A percentile compares a stretch with the other conserved stretches of the same genome.
These are phyloP conservation scores for Gossypium australe DNA, from an alignment of 345 rosid genomes.

Conservation along the genomic window DNA sequence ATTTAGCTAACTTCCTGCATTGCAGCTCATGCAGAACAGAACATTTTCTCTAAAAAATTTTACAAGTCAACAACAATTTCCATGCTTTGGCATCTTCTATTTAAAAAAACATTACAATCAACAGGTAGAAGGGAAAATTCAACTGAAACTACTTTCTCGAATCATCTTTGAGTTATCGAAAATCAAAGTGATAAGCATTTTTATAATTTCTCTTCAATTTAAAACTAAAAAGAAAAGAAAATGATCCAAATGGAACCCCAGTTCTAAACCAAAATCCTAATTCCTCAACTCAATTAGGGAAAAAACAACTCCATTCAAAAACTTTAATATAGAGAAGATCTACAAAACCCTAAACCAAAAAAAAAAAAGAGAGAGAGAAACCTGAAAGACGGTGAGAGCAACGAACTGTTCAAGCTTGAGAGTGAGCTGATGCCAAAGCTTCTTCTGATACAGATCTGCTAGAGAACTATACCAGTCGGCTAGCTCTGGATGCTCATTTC, in stretches of 20 bases:
- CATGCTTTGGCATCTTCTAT: background rate
- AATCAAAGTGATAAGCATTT: background rate
- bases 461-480: conserved; percentile 88
- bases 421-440: conserved; percentile 99
- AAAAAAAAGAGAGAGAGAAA: background rate
- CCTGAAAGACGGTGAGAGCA: conserved; percentile 84
- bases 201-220: background rate
- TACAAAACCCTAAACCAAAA: background rate
- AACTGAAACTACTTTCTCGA: too few relatives aligned
- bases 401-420: conserved; percentile 96
- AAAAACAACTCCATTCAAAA: conserved; percentile 1
- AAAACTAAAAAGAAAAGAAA: background rate
- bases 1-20: background rate
- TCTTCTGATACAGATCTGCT: conserved; percentile 95
- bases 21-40: background rate
- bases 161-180: background rate
- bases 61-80: background rate
- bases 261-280: background rate
- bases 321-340: conserved; percentile 10
- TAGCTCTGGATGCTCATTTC: conserved; percentile 71
- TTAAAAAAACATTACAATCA: background rate
- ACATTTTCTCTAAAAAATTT: background rate
- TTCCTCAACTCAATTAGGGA: background rate
- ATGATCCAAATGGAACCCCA: background rate
- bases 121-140: background rate